phyloP scores from a whole-genome alignment of 306 rosid genomes.

The apple (Malus domestica) region DNA sequence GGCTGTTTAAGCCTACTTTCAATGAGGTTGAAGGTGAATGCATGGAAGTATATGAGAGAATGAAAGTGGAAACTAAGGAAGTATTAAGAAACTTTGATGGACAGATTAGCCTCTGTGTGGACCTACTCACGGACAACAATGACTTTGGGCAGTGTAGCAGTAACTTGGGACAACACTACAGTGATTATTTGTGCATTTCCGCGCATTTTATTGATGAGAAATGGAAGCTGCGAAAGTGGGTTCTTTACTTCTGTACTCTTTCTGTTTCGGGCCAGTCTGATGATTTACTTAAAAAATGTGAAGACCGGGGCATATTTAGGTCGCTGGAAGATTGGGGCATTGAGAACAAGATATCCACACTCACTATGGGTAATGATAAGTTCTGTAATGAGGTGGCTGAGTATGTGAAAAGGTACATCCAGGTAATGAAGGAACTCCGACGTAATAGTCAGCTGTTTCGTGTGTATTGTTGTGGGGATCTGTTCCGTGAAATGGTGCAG shows the following conservation, averaged over 20 bases:
- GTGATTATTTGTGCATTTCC: background rate
- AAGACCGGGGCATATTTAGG: slow-evolving; percentile 4
- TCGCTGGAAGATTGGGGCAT: background rate
- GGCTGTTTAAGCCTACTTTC: background rate
- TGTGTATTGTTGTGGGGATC: slow-evolving; percentile 5
- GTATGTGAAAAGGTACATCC: background rate
- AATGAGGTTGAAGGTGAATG: background rate
- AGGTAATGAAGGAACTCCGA: background rate
- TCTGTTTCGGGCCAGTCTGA: background rate
- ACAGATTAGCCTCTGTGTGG: slow-evolving; percentile 4
- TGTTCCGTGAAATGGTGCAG: background rate
- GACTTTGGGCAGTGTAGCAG: no score
- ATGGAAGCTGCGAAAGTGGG: slow-evolving; percentile 9
- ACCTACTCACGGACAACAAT: background rate
- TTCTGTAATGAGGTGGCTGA: background rate
- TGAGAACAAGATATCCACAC: slow-evolving; percentile 3
- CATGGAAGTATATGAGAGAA: background rate
- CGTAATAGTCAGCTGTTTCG: background rate
- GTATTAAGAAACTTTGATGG: slow-evolving; percentile 1
- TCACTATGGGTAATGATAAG: background rate
- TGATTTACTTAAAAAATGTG: background rate
- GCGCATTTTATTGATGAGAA: slow-evolving; percentile 5
- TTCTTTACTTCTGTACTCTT: background rate
- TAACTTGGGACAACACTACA: background rate
- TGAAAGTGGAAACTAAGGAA: background rate